Evolutionary conservation across 2,329 filamentous ascomycete species (phyloP).

Genomic region (Neocatenulostroma microsporum): DNA sequence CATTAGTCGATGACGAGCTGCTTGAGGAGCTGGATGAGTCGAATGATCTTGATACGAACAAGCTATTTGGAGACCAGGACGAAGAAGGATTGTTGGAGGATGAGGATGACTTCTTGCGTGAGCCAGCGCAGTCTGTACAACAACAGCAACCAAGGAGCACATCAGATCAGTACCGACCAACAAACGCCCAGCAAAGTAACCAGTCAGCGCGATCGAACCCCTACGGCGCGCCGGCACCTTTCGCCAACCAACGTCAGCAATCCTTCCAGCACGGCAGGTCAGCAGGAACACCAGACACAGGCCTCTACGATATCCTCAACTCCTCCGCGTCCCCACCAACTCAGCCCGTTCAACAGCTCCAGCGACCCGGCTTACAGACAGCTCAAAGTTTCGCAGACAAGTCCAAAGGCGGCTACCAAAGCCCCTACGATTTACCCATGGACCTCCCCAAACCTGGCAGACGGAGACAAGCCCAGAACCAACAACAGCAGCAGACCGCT

Average conservation of each 20-base stretch:
- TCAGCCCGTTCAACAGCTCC: slow-evolving; percentile 17
- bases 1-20: slow-evolving; percentile 60
- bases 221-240: slow-evolving; percentile 17
- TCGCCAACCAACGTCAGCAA: no score
- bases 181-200: slow-evolving; percentile 4
- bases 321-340: slow-evolving; percentile 9
- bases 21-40: slow-evolving; percentile 20
- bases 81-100: slow-evolving; percentile 81
- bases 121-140: slow-evolving; percentile 3
- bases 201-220: slow-evolving; percentile 9
- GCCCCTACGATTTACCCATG: slow-evolving; percentile 90
- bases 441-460: slow-evolving; percentile 63
- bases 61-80: slow-evolving; percentile 73
- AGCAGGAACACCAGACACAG: slow-evolving; percentile 27
- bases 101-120: slow-evolving; percentile 23
- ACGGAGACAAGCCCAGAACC: slow-evolving; percentile 45
- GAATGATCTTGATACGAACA: slow-evolving; percentile 51
- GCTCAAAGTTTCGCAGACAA: slow-evolving; percentile 82
- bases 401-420: slow-evolving; percentile 83
- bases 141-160: slow-evolving; percentile 4
- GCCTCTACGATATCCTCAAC: slow-evolving; percentile 27
- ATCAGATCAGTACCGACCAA: slow-evolving; percentile 6
- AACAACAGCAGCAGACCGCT: slow-evolving; percentile 31
- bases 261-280: slow-evolving; percentile 16
- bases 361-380: slow-evolving; percentile 43